These are phyloP conservation scores for Fonsecaea pedrosoi DNA, from an alignment of 2,329 filamentous ascomycete genomes.

Conservation along the genomic window DNA sequence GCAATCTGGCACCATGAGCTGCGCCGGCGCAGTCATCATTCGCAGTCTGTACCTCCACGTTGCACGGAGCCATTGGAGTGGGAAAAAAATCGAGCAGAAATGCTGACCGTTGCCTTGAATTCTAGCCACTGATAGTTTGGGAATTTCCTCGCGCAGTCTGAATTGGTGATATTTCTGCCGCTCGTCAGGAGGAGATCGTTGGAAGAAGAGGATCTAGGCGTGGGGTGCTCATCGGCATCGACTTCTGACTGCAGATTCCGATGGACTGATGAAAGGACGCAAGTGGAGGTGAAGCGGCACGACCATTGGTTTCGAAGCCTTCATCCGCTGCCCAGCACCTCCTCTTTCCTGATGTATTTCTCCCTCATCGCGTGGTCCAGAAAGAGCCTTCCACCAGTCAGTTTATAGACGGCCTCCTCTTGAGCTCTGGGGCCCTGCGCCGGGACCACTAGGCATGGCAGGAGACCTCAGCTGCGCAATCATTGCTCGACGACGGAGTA, in stretches of 20 bases:
- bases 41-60: constrained; percentile 33
- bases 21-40: constrained; percentile 28
- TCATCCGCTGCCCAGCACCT: constrained; percentile 8
- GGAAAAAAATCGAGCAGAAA: constrained; percentile 10
- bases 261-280: constrained; percentile 12
- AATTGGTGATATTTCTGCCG: constrained; percentile 8
- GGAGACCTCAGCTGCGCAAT: background rate
- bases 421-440: constrained; percentile 20
- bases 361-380: constrained; percentile 8
- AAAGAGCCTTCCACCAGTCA: constrained; percentile 13
- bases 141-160: constrained; percentile 19
- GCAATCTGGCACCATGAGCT: constrained; percentile 28
- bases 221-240: constrained; percentile 10
- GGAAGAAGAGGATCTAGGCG: constrained; percentile 12
- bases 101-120: constrained; percentile 28
- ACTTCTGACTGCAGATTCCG: constrained; percentile 5
- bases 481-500: background rate
- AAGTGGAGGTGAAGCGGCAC: constrained; percentile 17
- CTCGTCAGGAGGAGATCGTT: constrained; percentile 13
- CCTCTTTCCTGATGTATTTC: constrained; percentile 5
- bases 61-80: constrained; percentile 36
- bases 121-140: background rate
- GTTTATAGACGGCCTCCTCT: constrained; percentile 4
- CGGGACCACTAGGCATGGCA: constrained; percentile 7
- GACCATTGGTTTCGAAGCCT: constrained; percentile 1